Conservation (phyloP, 176 grass and related monocot genomes). For the Secale cereale region DNA sequence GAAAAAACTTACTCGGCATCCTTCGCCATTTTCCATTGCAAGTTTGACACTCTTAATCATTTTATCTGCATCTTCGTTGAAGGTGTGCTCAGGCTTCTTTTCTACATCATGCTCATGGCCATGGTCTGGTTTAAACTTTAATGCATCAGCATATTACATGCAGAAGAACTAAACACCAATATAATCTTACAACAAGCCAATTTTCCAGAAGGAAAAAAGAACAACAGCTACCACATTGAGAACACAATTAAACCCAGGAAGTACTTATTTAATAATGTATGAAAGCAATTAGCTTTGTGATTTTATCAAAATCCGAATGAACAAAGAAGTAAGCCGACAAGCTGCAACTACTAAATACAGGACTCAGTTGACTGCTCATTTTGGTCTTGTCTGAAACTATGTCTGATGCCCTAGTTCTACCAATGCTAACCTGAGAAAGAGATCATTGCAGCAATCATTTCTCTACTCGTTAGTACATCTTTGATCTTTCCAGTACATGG, state of each 20-base stretch:
- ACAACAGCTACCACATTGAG: background rate
- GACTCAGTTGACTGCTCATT: background rate
- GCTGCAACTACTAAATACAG: background rate
- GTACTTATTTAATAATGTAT: background rate
- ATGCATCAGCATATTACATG: conserved; percentile 29
- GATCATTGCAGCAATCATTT: background rate
- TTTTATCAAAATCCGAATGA: conserved; percentile 6
- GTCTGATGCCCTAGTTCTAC: background rate
- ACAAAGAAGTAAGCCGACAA: background rate
- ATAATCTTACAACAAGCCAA: background rate
- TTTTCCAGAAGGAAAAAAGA: background rate
- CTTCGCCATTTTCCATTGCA: conserved; percentile 89
- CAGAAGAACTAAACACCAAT: conserved; percentile 1
- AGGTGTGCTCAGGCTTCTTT: conserved; percentile 67
- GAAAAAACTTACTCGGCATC: conserved; percentile 67
- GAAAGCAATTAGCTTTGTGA: background rate
- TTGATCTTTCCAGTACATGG: conserved; percentile 18
- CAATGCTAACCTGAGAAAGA: background rate
- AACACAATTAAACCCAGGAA: background rate
- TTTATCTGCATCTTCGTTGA: conserved; percentile 82
- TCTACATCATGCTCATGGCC: conserved; percentile 58
- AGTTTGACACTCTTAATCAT: conserved; percentile 94
- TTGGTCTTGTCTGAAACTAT: background rate
- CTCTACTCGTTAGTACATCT: background rate
- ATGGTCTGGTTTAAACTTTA: conserved; percentile 48